Conservation (phyloP, 345 rosid species). For the Trapa incisa region DNA sequence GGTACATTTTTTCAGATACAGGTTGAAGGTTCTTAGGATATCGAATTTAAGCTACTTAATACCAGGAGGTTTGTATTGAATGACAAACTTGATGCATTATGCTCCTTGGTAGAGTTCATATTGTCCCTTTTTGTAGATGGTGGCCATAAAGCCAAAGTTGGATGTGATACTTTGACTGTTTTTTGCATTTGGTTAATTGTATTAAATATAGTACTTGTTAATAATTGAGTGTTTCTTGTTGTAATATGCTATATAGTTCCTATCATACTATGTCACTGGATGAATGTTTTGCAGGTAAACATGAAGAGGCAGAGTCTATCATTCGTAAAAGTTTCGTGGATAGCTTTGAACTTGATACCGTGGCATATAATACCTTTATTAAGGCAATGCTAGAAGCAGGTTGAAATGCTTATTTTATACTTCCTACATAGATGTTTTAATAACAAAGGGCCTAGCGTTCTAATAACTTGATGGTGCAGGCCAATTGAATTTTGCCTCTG, state of each 20-base stretch:
- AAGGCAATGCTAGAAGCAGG: constrained; percentile 90
- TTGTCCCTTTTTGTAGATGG: neutral
- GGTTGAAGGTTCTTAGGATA: neutral
- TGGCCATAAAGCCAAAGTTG: neutral
- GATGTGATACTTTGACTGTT: neutral
- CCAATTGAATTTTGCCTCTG: constrained; percentile 45
- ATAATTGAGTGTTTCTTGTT: neutral
- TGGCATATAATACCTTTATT: constrained; percentile 69
- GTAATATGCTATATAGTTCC: neutral
- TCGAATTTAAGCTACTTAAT: no score
- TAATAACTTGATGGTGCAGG: constrained; percentile 28
- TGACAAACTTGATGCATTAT: no score
- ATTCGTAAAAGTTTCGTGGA: constrained; percentile 28
- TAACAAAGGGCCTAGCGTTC: neutral
- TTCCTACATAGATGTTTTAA: neutral
- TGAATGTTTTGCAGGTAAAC: constrained; percentile 40
- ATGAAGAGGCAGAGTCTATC: constrained; percentile 49
- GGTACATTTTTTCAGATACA: neutral
- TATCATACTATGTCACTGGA: neutral
- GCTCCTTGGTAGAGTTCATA: no score
- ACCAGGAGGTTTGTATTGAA: no score
- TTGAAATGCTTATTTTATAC: constrained; percentile 4
- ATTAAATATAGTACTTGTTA: no score
- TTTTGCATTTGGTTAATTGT: neutral
- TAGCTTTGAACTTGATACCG: constrained; percentile 51